Conservation (phyloP, 1,284 basidiomycete genomes). For the Trichosporon asahii region DNA sequence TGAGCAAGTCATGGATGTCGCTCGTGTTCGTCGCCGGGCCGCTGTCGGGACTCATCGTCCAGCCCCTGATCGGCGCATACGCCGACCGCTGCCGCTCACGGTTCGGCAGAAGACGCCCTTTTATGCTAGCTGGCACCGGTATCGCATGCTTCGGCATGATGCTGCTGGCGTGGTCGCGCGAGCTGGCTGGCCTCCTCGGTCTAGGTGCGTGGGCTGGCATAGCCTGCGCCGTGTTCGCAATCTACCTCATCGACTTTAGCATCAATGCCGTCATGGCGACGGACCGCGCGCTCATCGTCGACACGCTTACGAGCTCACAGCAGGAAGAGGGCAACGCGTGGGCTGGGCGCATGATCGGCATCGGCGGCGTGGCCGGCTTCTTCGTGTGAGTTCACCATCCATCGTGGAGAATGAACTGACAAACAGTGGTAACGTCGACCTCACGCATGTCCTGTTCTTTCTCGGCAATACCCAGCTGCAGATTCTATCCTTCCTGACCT, state of each 20-base stretch:
- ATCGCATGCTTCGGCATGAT: slow-evolving; percentile 72
- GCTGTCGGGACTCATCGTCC: slow-evolving; percentile 82
- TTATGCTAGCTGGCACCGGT: slow-evolving; percentile 70
- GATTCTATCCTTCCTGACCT: slow-evolving; percentile 59
- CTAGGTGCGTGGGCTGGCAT: slow-evolving; percentile 52
- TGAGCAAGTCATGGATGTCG: slow-evolving; percentile 81
- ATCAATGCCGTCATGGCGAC: slow-evolving; percentile 69
- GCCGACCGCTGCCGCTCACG: slow-evolving; percentile 83
- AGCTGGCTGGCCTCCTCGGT: slow-evolving; percentile 64
- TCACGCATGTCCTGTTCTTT: slow-evolving; percentile 61
- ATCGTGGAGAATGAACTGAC: neutral
- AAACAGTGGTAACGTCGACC: slow-evolving; percentile 64
- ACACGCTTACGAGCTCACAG: slow-evolving; percentile 58
- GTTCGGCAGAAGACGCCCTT: slow-evolving; percentile 78
- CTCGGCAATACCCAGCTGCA: slow-evolving; percentile 74
- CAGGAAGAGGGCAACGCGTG: slow-evolving; percentile 91
- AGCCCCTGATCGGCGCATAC: slow-evolving; percentile 80
- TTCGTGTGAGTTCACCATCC: slow-evolving; percentile 64
- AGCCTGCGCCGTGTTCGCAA: slow-evolving; percentile 73
- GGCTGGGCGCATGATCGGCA: slow-evolving; percentile 82
- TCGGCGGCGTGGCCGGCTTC: slow-evolving; percentile 79
- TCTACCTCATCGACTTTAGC: slow-evolving; percentile 86
- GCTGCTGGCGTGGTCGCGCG: slow-evolving; percentile 76
- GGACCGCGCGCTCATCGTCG: slow-evolving; percentile 54
- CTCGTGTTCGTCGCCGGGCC: slow-evolving; percentile 93